Evolutionary conservation across 2,329 filamentous ascomycete genomes (phyloP), one percentile per base, ranked within the genome.

Genomic region (Xylariaceae sp.): DNA sequence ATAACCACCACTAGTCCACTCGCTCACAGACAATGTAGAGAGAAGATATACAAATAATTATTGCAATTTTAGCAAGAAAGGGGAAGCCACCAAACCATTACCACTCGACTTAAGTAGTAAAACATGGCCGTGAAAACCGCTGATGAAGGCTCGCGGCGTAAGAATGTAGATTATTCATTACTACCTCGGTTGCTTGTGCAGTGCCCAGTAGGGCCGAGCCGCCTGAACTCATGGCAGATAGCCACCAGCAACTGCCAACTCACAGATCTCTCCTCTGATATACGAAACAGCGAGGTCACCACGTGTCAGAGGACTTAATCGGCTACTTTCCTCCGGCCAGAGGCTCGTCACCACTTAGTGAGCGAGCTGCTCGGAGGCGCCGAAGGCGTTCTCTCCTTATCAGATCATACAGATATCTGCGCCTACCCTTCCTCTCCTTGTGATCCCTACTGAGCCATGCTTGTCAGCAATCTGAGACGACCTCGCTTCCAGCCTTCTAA

Each of bases 351-450:
- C 48, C 17, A 45, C 39, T 47, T 24, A 41, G 39, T 19, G 31
- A 59, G 28, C 50, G 40, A 58, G 40, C 43, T 34, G 46, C 50
- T 19, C 49, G 44, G 21, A 16, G 61, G 21, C 43, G 46, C 29
- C 16, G 43, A 49, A 39, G 36, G 37, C 24, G 46, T 50, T 46
- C 49, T 43, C 56, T 54, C 56, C 50, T 62, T 31, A 40, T 52
- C 23, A 49, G 23, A 49, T 60, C 60, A 43, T 61, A 62, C 9
- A 66, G 52, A 23, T 61, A 62, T 46, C 60, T 47, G 46, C 45
- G 58, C 31, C 44, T 62, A 17, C 49, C 45, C 43, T 45, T 64
- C 8, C 19, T 61, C 46, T 36, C 36, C 49, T 57, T 56, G 9
- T 26, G 48, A 39, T 29, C 34, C 52, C 58, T 62, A 48, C 23